Evolutionary conservation across 441 rosid genomes (phyloP).

Genomic region (Adansonia madagascariensis): DNA sequence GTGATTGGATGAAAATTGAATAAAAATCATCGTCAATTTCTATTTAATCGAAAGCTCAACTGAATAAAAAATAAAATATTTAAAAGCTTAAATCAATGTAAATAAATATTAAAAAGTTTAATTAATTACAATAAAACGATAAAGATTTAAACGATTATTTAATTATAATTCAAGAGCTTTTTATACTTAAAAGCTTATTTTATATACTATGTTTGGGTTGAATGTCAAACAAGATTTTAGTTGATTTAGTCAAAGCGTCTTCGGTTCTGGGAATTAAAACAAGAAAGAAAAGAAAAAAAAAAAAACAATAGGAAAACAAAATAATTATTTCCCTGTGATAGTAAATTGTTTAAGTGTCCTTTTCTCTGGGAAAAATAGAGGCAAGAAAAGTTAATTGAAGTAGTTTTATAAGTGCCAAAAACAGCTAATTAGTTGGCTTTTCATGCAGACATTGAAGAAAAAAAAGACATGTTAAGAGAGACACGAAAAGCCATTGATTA

Average conservation of each 20-base stretch:
- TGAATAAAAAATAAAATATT: not conserved
- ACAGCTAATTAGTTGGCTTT: conserved; percentile 36
- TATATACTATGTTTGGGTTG: not conserved
- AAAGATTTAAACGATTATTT: not conserved
- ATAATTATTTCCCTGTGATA: not conserved
- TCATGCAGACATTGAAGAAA: conserved; percentile 12
- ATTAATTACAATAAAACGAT: not conserved
- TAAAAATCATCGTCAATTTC: not conserved
- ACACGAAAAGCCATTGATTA: conserved; percentile 45
- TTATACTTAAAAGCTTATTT: not conserved
- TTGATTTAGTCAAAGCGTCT: conserved; percentile 19
- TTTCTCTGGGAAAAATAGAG: conserved; percentile 22
- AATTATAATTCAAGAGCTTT: not conserved
- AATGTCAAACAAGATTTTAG: conserved; percentile 35
- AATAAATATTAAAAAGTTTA: not conserved
- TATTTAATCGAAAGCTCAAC: too few relatives aligned
- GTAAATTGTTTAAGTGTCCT: not conserved
- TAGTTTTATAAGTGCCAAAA: conserved; percentile 19
- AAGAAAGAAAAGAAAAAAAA: not conserved
- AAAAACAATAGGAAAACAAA: not conserved
- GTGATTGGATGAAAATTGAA: not conserved
- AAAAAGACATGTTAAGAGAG: conserved; percentile 27
- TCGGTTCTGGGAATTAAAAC: conserved; percentile 15
- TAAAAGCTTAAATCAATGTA: not conserved
- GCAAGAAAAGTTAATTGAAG: conserved; percentile 18